Conservation (phyloP, 78 protist genomes). For the Emiliania huxleyi region DNA sequence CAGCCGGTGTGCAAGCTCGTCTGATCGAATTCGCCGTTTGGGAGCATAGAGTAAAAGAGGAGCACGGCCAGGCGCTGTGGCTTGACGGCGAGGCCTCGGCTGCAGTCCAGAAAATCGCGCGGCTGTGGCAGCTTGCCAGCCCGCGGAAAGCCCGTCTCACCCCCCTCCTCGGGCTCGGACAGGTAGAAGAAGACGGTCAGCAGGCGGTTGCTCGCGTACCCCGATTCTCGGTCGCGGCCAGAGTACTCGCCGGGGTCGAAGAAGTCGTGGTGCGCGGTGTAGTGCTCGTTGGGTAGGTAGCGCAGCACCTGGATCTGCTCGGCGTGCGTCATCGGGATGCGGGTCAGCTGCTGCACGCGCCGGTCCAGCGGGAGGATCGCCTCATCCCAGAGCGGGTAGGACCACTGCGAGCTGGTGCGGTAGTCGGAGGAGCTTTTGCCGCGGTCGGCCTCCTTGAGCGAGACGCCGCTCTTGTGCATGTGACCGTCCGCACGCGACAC, state of each 20-base stretch:
- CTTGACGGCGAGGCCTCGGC: neutral
- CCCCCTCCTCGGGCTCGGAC: neutral
- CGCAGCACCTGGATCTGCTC: slow-evolving; percentile 1
- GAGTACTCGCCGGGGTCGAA: neutral
- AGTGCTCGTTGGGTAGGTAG: neutral
- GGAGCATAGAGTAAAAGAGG: neutral
- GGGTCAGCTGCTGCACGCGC: slow-evolving; percentile 15
- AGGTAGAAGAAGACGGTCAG: slow-evolving; percentile 23
- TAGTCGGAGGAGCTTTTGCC: neutral
- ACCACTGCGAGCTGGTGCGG: neutral
- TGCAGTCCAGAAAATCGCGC: neutral
- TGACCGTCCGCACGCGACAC: neutral
- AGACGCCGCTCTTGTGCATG: neutral
- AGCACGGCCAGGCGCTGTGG: neutral
- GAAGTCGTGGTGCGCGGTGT: slow-evolving; percentile 21
- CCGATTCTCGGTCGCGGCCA: neutral
- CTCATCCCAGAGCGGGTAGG: neutral
- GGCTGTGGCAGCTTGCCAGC: neutral
- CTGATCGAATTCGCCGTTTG: neutral
- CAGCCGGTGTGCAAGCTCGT: neutral
- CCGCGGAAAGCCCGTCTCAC: slow-evolving; percentile 2
- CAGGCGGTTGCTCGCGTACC: neutral
- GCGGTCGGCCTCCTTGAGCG: neutral
- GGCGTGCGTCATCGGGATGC: neutral
- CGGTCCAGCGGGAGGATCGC: neutral